These are phyloP conservation scores for Nematodospora anomalae DNA, from an alignment of 1,139 yeast genomes.

Conservation along the genomic window DNA sequence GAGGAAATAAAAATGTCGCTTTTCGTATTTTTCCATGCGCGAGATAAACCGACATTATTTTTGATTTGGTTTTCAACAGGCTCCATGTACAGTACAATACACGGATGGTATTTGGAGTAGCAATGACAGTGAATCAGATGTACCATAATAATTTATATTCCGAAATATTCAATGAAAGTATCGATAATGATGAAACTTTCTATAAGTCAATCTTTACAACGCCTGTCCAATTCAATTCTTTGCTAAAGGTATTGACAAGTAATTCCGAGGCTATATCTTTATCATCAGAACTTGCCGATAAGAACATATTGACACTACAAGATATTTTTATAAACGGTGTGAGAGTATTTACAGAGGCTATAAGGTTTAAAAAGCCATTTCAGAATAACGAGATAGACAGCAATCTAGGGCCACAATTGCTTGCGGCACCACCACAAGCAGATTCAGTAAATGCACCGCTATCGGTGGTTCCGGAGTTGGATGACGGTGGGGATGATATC, in stretches of 20 bases:
- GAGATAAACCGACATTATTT: too few species aligned
- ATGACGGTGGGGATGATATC: conserved; percentile 26
- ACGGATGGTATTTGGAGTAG: too few species aligned
- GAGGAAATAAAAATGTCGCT: too few species aligned
- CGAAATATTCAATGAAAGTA: conserved; percentile 24
- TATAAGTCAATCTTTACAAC: conserved; percentile 28
- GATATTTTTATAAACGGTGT: conserved; percentile 25
- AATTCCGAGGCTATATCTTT: conserved; percentile 19
- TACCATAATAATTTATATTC: conserved; percentile 23
- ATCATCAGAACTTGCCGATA: conserved; percentile 6
- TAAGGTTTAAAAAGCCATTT: conserved; percentile 10
- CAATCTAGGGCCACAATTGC: neutral
- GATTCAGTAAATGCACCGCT: neutral
- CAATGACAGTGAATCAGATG: conserved; percentile 17
- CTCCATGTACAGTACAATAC: too few species aligned
- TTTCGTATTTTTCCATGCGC: too few species aligned
- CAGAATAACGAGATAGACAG: neutral
- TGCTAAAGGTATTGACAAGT: conserved; percentile 24
- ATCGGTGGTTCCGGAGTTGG: conserved; percentile 11
- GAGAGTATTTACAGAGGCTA: conserved; percentile 18
- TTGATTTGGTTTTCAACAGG: too few species aligned
- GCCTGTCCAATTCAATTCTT: conserved; percentile 26
- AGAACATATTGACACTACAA: conserved; percentile 15
- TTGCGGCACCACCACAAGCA: neutral
- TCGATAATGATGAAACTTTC: conserved; percentile 23